Percentiles rank a stretch among this genome's conserved stretches.
Conservation (phyloP, 2,329 filamentous ascomycete species). For the Xylariaceae sp. region DNA sequence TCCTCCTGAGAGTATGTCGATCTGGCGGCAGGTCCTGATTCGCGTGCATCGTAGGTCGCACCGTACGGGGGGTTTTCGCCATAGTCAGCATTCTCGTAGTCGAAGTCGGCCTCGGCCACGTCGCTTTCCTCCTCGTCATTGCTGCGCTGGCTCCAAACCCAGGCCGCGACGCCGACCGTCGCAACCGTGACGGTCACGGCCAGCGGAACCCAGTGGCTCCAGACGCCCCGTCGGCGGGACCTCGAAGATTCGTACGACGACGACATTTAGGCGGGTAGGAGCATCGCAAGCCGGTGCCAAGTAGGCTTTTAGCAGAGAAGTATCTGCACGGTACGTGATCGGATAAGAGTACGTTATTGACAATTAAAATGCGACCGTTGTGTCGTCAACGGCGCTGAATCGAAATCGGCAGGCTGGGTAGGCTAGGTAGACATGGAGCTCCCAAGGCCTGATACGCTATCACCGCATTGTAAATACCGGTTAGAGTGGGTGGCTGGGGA, state of each 20-base stretch:
- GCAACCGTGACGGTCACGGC: constrained; percentile 83
- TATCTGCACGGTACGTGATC: neutral
- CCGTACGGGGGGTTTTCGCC: constrained; percentile 49
- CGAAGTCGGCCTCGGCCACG: constrained; percentile 41
- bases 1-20: constrained; percentile 36
- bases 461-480: constrained; percentile 4
- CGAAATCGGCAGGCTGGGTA: neutral
- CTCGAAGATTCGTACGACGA: constrained; percentile 60
- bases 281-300: constrained; percentile 32
- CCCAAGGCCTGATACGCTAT: neutral
- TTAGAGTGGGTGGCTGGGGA: constrained; percentile 17
- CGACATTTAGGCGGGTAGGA: constrained; percentile 47
- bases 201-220: constrained; percentile 86
- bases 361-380: neutral
- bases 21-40: constrained; percentile 28
- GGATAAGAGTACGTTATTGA: neutral
- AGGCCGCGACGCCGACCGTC: constrained; percentile 79
- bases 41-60: constrained; percentile 31
- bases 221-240: constrained; percentile 56
- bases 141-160: constrained; percentile 88
- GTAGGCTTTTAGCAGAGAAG: constrained; percentile 2
- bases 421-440: neutral
- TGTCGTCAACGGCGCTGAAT: neutral
- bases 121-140: constrained; percentile 64
- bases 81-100: constrained; percentile 39